Conservation (phyloP, 441 rosid genomes). For the Pelargonium cotyledonis region DNA sequence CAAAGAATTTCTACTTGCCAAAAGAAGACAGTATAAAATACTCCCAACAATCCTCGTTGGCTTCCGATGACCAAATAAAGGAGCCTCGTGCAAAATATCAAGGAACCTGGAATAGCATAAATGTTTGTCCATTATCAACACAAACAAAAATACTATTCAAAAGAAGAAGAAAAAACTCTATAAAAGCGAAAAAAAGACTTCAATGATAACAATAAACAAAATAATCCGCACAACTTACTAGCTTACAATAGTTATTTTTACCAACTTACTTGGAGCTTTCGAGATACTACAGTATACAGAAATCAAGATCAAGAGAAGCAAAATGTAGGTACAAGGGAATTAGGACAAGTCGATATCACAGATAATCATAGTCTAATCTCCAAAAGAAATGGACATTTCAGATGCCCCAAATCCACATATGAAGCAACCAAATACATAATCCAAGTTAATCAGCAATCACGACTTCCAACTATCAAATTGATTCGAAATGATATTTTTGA, state of each 20-base stretch:
- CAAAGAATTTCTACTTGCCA: constrained; percentile 43
- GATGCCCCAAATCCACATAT: not conserved
- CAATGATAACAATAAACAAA: no score
- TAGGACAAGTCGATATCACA: not conserved
- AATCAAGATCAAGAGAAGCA: no score
- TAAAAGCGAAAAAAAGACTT: not conserved
- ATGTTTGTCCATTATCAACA: not conserved
- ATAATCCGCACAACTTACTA: no score
- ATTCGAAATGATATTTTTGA: no score
- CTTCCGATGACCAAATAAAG: constrained; percentile 74
- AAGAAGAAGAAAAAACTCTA: not conserved
- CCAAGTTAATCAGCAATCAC: not conserved
- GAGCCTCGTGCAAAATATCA: constrained; percentile 90
- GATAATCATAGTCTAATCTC: no score
- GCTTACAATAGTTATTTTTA: no score
- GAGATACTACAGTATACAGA: no score
- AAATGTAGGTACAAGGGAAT: not conserved
- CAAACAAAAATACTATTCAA: not conserved
- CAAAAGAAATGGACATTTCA: not conserved
- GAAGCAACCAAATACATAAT: constrained; percentile 4
- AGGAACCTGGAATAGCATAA: constrained; percentile 49
- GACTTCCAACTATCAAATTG: no score
- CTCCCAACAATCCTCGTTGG: constrained; percentile 68
- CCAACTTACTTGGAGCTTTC: no score
- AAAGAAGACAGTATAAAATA: constrained; percentile 51